A percentile compares a stretch with the other conserved stretches of the same genome.
Evolutionary conservation across 148 eudicot species (phyloP).

Genomic region (Polygonum maritimum): DNA sequence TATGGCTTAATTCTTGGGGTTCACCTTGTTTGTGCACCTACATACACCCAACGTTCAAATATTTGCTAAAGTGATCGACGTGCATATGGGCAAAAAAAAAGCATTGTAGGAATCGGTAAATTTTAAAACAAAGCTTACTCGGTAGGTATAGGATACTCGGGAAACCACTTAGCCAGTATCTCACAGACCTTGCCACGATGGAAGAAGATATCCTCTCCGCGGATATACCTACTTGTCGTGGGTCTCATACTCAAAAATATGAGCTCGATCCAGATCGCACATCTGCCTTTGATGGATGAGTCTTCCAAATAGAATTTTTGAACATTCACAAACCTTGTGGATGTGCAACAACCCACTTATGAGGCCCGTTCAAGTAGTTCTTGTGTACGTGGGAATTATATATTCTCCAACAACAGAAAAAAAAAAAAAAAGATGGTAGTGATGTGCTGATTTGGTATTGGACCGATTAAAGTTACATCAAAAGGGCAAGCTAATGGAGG

Average conservation of each 20-base stretch:
- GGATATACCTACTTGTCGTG: conserved; percentile 60
- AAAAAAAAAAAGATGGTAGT: no score
- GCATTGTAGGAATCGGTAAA: no score
- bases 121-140: conserved; percentile 38
- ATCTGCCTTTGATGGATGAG: no score
- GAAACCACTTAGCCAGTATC: conserved; percentile 68
- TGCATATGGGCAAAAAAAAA: background rate
- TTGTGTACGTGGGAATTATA: no score
- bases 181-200: conserved; percentile 87
- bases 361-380: no score
- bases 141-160: conserved; percentile 75
- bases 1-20: conserved; percentile 62
- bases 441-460: no score
- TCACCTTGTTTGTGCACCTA: conserved; percentile 76
- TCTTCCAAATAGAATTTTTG: no score
- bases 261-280: conserved; percentile 24
- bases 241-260: conserved; percentile 61
- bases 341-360: no score
- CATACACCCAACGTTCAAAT: background rate
- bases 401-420: no score
- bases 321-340: no score
- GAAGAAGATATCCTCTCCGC: conserved; percentile 76
- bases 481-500: no score
- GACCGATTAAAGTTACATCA: no score
- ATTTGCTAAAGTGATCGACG: background rate